phyloP scores from a whole-genome alignment of 2,329 filamentous ascomycete species.

The Aspergillus pseudotamarii region DNA sequence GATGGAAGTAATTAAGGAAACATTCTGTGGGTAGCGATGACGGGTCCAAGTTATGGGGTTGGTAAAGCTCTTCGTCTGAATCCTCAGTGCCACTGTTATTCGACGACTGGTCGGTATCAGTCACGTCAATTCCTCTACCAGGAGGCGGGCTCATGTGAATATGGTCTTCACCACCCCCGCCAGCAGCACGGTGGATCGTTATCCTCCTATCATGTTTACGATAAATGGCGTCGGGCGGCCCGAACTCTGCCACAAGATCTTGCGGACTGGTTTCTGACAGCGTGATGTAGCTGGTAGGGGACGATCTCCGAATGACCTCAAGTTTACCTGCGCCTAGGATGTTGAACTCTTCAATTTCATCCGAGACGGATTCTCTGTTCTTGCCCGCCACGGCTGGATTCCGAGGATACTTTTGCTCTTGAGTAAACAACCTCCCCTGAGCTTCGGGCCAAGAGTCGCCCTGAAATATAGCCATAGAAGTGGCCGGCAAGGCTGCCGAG shows the following conservation, averaged over 20 bases:
- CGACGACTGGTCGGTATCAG: conserved; percentile 76
- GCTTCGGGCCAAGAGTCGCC: conserved; percentile 90
- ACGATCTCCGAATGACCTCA: conserved; percentile 74
- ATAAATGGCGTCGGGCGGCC: conserved; percentile 92
- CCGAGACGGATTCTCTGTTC: conserved; percentile 76
- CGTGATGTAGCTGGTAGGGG: conserved; percentile 67
- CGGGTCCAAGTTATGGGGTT: conserved; percentile 64
- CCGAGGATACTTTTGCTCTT: conserved; percentile 72
- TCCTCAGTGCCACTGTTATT: conserved; percentile 71
- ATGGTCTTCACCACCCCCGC: conserved; percentile 31
- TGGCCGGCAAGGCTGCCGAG: conserved; percentile 73
- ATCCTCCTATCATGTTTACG: conserved; percentile 87
- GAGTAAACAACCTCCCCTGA: conserved; percentile 74
- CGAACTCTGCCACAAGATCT: conserved; percentile 85
- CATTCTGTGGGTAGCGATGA: conserved; percentile 56
- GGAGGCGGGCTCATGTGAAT: conserved; percentile 39
- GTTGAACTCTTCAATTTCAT: conserved; percentile 80
- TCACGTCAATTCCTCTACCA: conserved; percentile 44
- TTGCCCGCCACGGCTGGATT: conserved; percentile 69
- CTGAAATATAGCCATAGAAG: conserved; percentile 86
- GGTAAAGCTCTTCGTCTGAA: conserved; percentile 60
- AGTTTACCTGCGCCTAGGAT: conserved; percentile 78
- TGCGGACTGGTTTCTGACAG: conserved; percentile 89
- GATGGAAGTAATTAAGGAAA: conserved; percentile 97
- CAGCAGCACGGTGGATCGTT: conserved; percentile 68